Evolutionary conservation across 2,329 filamentous ascomycete species (phyloP).

Genomic region (Fusarium coicis): DNA sequence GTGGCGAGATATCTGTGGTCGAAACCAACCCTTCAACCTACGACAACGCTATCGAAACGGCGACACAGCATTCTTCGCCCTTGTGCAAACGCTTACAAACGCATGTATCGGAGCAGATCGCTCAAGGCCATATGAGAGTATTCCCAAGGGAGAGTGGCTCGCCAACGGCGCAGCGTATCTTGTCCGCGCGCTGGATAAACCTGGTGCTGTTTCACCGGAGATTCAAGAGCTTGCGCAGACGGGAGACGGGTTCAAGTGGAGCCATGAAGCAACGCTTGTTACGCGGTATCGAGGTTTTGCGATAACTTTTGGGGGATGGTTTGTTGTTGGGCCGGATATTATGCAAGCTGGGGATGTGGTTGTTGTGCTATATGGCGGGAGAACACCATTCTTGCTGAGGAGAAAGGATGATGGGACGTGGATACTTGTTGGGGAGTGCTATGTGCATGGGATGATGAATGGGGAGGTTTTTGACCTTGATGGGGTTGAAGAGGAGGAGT

Average conservation of each 20-base stretch:
- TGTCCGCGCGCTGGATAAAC: constrained; percentile 28
- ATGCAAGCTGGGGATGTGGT: constrained; percentile 47
- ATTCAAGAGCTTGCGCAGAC: constrained; percentile 41
- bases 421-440: constrained; percentile 51
- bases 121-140: constrained; percentile 38
- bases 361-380: constrained; percentile 49
- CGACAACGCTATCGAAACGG: constrained; percentile 41
- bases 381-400: constrained; percentile 48
- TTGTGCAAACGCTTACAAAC: constrained; percentile 51
- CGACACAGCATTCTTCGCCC: constrained; percentile 47
- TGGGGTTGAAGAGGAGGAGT: constrained; percentile 44
- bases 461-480: constrained; percentile 46
- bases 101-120: constrained; percentile 46
- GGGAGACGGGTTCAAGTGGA: constrained; percentile 50
- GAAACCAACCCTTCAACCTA: constrained; percentile 38
- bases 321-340: constrained; percentile 48
- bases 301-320: constrained; percentile 47
- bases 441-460: constrained; percentile 52
- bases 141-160: constrained; percentile 44
- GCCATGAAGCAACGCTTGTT: constrained; percentile 50
- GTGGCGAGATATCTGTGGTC: constrained; percentile 46
- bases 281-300: constrained; percentile 49
- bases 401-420: constrained; percentile 28
- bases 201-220: constrained; percentile 29
- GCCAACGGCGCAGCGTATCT: constrained; percentile 49